phyloP scores from a whole-genome alignment of 2,329 filamentous ascomycete species.

The Stachybotrys chlorohalonatus region DNA sequence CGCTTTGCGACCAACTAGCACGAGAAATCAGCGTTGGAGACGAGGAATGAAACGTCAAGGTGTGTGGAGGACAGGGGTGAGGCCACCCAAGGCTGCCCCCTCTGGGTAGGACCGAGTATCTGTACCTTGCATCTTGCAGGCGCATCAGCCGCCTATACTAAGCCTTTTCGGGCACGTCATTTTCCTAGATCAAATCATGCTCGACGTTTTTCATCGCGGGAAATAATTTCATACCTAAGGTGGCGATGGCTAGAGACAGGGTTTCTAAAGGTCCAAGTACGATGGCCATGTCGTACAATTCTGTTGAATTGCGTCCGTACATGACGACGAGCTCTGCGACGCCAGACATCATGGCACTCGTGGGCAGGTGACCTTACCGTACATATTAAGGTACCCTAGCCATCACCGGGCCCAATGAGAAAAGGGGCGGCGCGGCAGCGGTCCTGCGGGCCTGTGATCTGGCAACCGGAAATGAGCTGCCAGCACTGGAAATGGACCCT shows the following conservation, averaged over 20 bases:
- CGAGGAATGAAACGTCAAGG: conserved; percentile 1
- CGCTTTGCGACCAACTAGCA: background rate
- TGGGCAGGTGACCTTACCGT: too few relatives aligned
- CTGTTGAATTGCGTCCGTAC: too few relatives aligned
- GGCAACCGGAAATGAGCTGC: background rate
- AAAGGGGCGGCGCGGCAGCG: background rate
- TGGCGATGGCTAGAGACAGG: too few relatives aligned
- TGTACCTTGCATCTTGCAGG: background rate
- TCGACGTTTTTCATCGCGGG: too few relatives aligned
- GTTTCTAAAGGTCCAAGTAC: too few relatives aligned
- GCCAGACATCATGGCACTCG: too few relatives aligned
- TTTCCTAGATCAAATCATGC: too few relatives aligned
- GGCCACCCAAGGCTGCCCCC: background rate
- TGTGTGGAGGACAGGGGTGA: background rate
- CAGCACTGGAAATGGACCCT: background rate
- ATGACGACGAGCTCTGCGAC: too few relatives aligned
- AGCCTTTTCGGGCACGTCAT: background rate
- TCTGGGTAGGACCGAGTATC: background rate
- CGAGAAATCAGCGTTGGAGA: background rate
- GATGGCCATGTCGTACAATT: too few relatives aligned
- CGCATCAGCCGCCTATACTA: background rate
- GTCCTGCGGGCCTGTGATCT: background rate
- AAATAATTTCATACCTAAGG: too few relatives aligned
- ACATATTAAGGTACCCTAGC: background rate
- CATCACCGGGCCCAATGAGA: background rate